Evolutionary conservation across 805 yeast genomes (phyloP).

Genomic region (Nakazawaea molendinolei): DNA sequence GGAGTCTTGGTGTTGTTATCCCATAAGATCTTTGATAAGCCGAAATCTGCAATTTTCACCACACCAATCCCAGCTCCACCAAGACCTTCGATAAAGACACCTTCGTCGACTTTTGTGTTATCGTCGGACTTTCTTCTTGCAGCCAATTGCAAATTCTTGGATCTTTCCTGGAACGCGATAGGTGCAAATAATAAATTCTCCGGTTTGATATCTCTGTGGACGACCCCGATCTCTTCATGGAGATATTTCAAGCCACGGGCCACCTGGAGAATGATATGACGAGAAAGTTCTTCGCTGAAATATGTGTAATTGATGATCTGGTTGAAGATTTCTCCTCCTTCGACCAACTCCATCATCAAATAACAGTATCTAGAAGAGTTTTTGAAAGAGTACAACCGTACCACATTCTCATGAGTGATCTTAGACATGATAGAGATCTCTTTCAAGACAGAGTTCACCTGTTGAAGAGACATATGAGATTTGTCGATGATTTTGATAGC

Average conservation of each 20-base stretch:
- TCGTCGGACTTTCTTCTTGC: constrained; percentile 49
- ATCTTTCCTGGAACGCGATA: constrained; percentile 44
- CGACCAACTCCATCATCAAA: constrained; percentile 65
- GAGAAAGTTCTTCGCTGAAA: constrained; percentile 55
- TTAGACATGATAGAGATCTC: constrained; percentile 75
- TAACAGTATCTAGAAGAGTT: constrained; percentile 58
- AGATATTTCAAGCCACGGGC: constrained; percentile 60
- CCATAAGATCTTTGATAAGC: constrained; percentile 54
- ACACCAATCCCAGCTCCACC: constrained; percentile 64
- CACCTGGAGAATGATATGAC: constrained; percentile 58
- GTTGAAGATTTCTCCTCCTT: constrained; percentile 72
- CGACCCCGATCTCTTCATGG: constrained; percentile 70
- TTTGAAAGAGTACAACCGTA: constrained; percentile 56
- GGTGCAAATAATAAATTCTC: constrained; percentile 67
- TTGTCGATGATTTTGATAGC: constrained; percentile 63
- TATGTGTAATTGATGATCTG: constrained; percentile 63
- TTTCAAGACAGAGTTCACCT: constrained; percentile 64
- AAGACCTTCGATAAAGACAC: constrained; percentile 39
- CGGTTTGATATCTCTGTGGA: constrained; percentile 79
- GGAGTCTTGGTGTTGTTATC: constrained; percentile 55
- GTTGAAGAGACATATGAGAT: constrained; percentile 54
- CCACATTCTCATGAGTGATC: constrained; percentile 57
- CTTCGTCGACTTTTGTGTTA: constrained; percentile 55
- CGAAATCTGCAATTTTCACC: constrained; percentile 65
- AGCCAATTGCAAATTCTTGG: constrained; percentile 35